These are phyloP conservation scores for Alternaria sp. DNA, from an alignment of 2,329 filamentous ascomycete species.

Conservation along the genomic window DNA sequence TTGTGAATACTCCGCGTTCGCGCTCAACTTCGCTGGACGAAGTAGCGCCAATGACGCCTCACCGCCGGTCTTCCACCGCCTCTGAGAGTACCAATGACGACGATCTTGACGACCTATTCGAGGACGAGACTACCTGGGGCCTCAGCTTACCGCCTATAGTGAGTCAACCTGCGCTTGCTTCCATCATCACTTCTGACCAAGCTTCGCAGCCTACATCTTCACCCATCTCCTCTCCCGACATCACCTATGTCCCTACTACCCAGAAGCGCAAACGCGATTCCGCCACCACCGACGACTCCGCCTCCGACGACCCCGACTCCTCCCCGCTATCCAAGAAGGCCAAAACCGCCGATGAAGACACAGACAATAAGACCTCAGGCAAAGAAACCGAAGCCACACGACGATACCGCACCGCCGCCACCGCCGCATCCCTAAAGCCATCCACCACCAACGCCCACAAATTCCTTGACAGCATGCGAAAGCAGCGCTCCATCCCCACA, in stretches of 20 bases:
- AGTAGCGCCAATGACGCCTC: neutral
- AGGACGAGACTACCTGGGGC: neutral
- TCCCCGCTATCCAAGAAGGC: neutral
- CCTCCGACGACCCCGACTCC: rapidly evolving
- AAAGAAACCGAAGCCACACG: neutral
- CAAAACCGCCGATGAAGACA: neutral
- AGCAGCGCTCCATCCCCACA: neutral
- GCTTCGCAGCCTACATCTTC: neutral
- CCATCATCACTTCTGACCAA: rapidly evolving
- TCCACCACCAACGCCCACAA: neutral
- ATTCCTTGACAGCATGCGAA: neutral
- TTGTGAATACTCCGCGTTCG: neutral
- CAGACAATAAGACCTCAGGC: rapidly evolving
- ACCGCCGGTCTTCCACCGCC: neutral
- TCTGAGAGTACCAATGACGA: neutral
- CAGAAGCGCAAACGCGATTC: neutral
- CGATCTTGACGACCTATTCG: neutral
- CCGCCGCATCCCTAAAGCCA: neutral
- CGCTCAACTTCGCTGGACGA: neutral
- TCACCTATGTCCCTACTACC: rapidly evolving
- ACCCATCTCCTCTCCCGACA: neutral
- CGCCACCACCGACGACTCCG: neutral
- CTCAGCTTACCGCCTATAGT: neutral
- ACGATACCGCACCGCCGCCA: neutral
- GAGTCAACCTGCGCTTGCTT: neutral